These are phyloP conservation scores for Turritis glabra DNA, from an alignment of 345 rosid species.

Conservation along the genomic window DNA sequence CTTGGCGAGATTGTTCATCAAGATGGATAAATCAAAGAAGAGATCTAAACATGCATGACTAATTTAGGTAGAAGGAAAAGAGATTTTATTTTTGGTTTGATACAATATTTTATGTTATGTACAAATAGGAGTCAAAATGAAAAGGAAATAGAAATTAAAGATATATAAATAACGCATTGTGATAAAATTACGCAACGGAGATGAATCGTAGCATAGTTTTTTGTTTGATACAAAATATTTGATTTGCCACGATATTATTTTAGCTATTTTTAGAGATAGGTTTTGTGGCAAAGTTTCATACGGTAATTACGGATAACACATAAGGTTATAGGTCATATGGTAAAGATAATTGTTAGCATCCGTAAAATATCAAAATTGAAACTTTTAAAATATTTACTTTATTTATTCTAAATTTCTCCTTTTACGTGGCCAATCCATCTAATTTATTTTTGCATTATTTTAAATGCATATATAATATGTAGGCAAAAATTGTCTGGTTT, in stretches of 20 bases:
- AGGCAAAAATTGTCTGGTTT: too few species aligned
- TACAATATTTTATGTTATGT: background rate
- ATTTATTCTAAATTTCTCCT: background rate
- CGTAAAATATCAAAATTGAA: background rate
- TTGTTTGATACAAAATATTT: background rate
- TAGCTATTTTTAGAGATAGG: background rate
- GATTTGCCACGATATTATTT: background rate
- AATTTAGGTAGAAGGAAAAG: background rate
- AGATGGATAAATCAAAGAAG: background rate
- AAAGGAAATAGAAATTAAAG: background rate
- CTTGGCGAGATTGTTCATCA: background rate
- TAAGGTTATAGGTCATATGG: background rate
- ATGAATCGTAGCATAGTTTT: background rate
- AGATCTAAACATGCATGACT: too few species aligned
- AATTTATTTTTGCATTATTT: too few species aligned
- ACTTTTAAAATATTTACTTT: too few species aligned
- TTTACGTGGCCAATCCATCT: too few species aligned
- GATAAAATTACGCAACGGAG: background rate
- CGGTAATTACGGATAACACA: background rate
- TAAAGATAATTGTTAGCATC: background rate
- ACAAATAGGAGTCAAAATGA: background rate
- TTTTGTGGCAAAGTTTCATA: background rate
- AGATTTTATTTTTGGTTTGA: background rate
- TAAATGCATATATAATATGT: too few species aligned
- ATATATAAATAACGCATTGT: background rate